phyloP scores from a whole-genome alignment of 108 stramenopile genomes.

The Mediolabrus comicus region DNA sequence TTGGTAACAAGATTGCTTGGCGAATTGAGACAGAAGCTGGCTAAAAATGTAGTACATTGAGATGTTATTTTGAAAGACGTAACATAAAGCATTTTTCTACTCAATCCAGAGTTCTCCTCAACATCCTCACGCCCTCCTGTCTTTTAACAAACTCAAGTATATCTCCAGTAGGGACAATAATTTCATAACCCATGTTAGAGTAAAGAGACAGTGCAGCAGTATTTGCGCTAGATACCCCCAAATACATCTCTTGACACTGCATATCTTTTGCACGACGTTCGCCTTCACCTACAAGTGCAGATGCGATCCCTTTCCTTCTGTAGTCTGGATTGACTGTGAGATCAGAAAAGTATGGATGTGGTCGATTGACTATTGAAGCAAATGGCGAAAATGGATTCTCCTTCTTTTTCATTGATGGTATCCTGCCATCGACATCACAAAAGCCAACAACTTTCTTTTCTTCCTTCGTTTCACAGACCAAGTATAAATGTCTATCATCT shows the following conservation, averaged over 20 bases:
- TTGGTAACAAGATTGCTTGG: conserved; percentile 50
- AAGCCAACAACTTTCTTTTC: conserved; percentile 6
- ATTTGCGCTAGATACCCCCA: conserved; percentile 2
- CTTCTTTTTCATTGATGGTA: conserved; percentile 5
- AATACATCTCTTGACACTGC: conserved; percentile 5
- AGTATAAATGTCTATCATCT: conserved; percentile 6
- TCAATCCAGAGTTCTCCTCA: not conserved
- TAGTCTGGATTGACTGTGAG: conserved; percentile 1
- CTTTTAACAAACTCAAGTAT: conserved; percentile 6
- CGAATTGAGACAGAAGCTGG: conserved; percentile 49
- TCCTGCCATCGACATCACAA: conserved; percentile 13
- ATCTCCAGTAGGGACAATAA: not conserved
- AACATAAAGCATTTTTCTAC: not conserved
- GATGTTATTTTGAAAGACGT: too few relatives aligned
- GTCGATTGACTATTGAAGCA: not conserved
- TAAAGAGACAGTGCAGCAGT: conserved; percentile 4
- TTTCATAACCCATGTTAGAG: conserved; percentile 10
- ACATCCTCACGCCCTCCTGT: conserved; percentile 1
- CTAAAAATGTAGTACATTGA: not conserved
- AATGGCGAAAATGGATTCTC: conserved; percentile 8
- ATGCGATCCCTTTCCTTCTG: conserved; percentile 7
- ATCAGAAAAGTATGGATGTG: conserved; percentile 22
- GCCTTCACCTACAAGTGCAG: not conserved
- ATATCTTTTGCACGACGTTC: conserved; percentile 1
- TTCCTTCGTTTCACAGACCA: conserved; percentile 4